Evolutionary conservation across 208 protist species (phyloP).

Genomic region (Leptomonas pyrrhocoris): DNA sequence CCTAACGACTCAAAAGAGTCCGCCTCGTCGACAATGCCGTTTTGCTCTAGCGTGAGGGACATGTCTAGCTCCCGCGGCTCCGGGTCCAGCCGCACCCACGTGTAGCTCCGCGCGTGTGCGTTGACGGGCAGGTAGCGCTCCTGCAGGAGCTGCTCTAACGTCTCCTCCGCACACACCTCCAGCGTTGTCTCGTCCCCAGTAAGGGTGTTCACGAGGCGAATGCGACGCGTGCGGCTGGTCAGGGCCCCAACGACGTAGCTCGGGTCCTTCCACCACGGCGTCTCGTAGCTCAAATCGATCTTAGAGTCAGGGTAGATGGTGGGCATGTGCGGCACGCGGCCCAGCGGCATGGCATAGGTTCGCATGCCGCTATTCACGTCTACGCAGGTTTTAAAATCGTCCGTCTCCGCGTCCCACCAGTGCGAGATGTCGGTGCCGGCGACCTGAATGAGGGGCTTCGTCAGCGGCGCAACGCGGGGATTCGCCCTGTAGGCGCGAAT

Average conservation of each 20-base stretch:
- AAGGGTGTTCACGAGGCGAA: conserved; percentile 93
- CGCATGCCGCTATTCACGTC: conserved; percentile 85
- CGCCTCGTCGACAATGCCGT: conserved; percentile 90
- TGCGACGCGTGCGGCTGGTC: conserved; percentile 86
- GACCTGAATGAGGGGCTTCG: conserved; percentile 80
- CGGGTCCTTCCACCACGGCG: conserved; percentile 92
- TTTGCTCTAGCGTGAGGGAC: conserved; percentile 88
- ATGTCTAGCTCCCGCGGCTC: conserved; percentile 86
- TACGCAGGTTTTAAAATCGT: conserved; percentile 84
- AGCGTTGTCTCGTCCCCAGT: conserved; percentile 86
- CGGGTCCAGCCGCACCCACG: conserved; percentile 88
- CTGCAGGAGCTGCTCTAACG: conserved; percentile 88
- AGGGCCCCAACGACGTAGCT: conserved; percentile 86
- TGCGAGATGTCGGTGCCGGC: conserved; percentile 92
- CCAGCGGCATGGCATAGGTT: conserved; percentile 87
- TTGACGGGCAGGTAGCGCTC: conserved; percentile 90
- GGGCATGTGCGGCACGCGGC: conserved; percentile 89
- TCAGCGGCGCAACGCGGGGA: conserved; percentile 55
- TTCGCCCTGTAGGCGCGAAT: conserved; percentile 67
- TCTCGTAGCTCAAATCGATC: conserved; percentile 83
- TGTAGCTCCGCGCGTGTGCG: conserved; percentile 93
- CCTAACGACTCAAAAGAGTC: conserved; percentile 89
- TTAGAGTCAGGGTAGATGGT: conserved; percentile 80
- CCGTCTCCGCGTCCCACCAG: conserved; percentile 84
- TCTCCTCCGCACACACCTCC: conserved; percentile 94